Base-by-base conservation (phyloP, 768 basidiomycete genomes). In the Lactifluus pinguis region DNA sequence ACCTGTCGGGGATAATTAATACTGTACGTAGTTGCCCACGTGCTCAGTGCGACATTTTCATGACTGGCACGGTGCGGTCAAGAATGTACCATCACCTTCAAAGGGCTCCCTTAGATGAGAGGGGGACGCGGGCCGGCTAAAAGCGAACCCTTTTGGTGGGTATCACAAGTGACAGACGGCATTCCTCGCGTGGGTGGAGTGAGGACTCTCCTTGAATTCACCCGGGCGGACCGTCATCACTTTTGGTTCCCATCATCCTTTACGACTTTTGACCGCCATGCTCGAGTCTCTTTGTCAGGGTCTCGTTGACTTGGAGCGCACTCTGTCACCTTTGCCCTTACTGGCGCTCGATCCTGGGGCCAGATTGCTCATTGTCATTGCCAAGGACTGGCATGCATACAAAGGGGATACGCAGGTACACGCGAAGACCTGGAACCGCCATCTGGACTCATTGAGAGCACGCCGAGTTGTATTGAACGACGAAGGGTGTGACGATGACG, bases 131-230 rank as follows among this genome's bases (percentile, higher is more conserved):
- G 53, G 34, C 52, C 25, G 62, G 59, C 47, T 21, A 44, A 21
- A 32, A 36, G 48, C 32, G 2, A 15, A 39, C 49, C 61, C 44
- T 45, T 45, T 55, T 49, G 49, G n/a, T n/a, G n/a, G 17, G 25
- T 55, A 57, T 57, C 64, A 65, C 62, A n/a, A n/a, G 50, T 57
- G 59, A 49, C 51, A 41, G 42, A 25, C 45, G 38, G 58, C 44
- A 49, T 19, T 30, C 34, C 45, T 57, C 30, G 49, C 60, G 48
- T 60, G 51, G 25, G 34, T 17, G 39, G 25, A 19, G 45, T 47
- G 45, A 36, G 42, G 14, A 10, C 36, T 55, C 30, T 21, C 7
- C 41, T 38, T 58, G 21, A 8, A 38, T 53, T 44, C 47, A 36
- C n/a, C 61, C 56, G 55, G 39, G 39, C 52, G 61, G 55, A 34